Evolutionary conservation across 2,329 filamentous ascomycete species (phyloP), one percentile per base, ranked within the genome.

Genomic region (Myotisia sp.): DNA sequence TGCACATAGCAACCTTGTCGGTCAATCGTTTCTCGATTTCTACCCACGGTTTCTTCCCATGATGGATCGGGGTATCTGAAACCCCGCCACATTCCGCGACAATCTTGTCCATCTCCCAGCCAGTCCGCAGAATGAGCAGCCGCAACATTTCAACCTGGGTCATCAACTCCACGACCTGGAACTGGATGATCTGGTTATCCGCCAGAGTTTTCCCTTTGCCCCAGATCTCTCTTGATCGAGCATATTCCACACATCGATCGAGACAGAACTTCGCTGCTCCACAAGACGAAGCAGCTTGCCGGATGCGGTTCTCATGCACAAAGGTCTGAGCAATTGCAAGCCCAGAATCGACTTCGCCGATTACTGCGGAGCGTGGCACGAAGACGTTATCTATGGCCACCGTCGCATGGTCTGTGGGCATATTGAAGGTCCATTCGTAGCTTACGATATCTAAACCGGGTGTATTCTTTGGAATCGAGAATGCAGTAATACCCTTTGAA

Each of bases 371-470:
- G 9, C 58, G 53, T 0, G 71, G 68, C 1, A 76, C 67, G 46
- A 59, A 68, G n/a, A 74, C 71, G 37, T 68, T 52, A n/a, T 62
- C 62, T 28, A 76, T 55, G 2, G 63, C 61, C 24, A 76, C 58
- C 1, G 71, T 76, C 2, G 72, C 72, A 47, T 76, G 72, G 48
- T 77, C 72, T 4, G 72, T 76, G 0, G 71, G 71, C 71, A 76
- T 77, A 44, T 76, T 76, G 34, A 76, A 63, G 1, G 71, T 76
- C 69, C 71, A 76, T 51, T 76, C 66, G 43, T 72, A 76, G 23
- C 67, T 71, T 29, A 66, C 61, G 5, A 74, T 62, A 14, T 60
- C 58, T 10, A 76, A 44, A 0, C 72, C 72, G 1, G 60, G 58
- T 0, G 69, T 64, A 1, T 65, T 53, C 20, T 56, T 52, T 2